Conservation (phyloP, 2,329 filamentous ascomycete species). For the Blastomyces parvus region DNA sequence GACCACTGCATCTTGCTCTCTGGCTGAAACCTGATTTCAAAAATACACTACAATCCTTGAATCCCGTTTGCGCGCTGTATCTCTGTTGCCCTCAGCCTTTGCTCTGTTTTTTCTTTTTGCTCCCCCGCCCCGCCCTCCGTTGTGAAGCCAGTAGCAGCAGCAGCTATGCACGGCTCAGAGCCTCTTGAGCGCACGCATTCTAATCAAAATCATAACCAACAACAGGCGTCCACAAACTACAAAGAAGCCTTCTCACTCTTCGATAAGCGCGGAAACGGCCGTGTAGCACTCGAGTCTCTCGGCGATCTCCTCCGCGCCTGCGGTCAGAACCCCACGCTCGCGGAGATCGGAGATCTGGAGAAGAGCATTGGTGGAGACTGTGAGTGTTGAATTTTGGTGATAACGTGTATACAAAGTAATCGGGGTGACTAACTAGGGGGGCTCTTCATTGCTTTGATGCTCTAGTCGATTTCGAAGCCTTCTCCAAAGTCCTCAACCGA, state of each 20-base stretch:
- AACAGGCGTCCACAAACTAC: constrained; percentile 84
- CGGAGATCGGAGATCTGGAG: constrained; percentile 88
- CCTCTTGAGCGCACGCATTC: constrained; percentile 12
- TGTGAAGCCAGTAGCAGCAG: neutral
- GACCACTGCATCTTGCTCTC: no score
- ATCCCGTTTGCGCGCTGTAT: neutral
- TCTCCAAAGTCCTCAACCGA: constrained; percentile 92
- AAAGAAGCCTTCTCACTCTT: constrained; percentile 99
- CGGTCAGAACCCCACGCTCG: constrained; percentile 91
- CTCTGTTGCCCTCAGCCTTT: neutral
- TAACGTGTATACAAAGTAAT: neutral
- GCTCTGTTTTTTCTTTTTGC: neutral
- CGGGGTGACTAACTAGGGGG: neutral
- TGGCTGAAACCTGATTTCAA: neutral
- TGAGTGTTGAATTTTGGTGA: constrained; percentile 44
- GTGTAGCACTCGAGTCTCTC: constrained; percentile 74
- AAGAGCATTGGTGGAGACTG: constrained; percentile 83
- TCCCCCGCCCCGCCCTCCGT: neutral
- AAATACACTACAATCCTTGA: neutral
- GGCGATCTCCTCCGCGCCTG: constrained; percentile 93
- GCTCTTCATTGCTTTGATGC: neutral
- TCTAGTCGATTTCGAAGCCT: constrained; percentile 95
- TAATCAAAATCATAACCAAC: constrained; percentile 15
- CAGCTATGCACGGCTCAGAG: constrained; percentile 23
- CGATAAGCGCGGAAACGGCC: constrained; percentile 96